These are phyloP conservation scores for Vishniacozyma victoriae DNA, from an alignment of 768 basidiomycete genomes.

Conservation along the genomic window DNA sequence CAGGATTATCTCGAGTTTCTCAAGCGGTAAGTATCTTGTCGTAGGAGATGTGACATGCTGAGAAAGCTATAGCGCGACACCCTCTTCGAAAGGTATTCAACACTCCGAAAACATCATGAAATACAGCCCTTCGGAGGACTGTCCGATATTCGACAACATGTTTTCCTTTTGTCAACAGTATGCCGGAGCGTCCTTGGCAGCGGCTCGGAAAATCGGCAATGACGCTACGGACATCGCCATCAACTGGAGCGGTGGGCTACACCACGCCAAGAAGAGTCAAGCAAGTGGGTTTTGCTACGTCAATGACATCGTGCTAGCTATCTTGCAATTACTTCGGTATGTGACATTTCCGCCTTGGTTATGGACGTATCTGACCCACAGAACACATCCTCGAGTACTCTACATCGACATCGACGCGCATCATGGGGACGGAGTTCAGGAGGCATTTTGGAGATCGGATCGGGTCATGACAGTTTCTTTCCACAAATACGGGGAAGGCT, in stretches of 20 bases:
- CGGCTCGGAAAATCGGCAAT: slow-evolving; percentile 75
- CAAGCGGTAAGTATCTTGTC: slow-evolving; percentile 67
- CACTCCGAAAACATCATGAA: slow-evolving; percentile 52
- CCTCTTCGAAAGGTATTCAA: too few relatives aligned
- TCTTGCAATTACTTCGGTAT: slow-evolving; percentile 82
- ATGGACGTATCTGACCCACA: slow-evolving; percentile 39
- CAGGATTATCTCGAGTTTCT: slow-evolving; percentile 93
- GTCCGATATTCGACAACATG: slow-evolving; percentile 90
- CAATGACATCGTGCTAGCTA: slow-evolving; percentile 92
- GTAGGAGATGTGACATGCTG: too few relatives aligned
- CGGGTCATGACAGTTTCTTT: slow-evolving; percentile 99
- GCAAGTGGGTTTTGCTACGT: slow-evolving; percentile 98
- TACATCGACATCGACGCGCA: slow-evolving; percentile 99
- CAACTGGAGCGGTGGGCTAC: slow-evolving; percentile 97
- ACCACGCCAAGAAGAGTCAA: slow-evolving; percentile 96
- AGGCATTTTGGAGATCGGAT: slow-evolving; percentile 95
- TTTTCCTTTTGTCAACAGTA: slow-evolving; percentile 93
- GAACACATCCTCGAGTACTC: slow-evolving; percentile 85
- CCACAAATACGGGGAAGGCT: slow-evolving; percentile 97
- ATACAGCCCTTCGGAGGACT: slow-evolving; percentile 95
- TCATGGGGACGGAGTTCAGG: slow-evolving; percentile 96
- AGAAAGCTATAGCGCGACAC: too few relatives aligned
- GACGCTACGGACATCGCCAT: slow-evolving; percentile 92
- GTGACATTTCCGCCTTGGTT: slow-evolving; percentile 5
- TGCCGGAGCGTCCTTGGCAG: slow-evolving; percentile 83